Evolutionary conservation across 768 basidiomycete species (phyloP).

Genomic region (Lactarius indigo): DNA sequence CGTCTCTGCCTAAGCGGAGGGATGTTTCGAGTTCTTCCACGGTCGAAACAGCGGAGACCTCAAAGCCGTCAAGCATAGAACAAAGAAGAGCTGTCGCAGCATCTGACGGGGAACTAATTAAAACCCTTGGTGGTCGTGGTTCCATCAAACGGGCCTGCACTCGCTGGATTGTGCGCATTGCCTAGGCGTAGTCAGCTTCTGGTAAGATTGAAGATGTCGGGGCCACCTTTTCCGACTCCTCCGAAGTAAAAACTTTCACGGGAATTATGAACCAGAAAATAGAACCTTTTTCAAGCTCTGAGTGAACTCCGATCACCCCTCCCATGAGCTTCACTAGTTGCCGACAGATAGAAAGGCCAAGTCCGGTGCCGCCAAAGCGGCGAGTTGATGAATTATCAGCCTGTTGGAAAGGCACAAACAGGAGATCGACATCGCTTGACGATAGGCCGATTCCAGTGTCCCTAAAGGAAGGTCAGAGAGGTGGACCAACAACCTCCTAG

Average conservation of each 20-base stretch:
- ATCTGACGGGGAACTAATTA: constrained; percentile 57
- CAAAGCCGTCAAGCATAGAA: constrained; percentile 55
- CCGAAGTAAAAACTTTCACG: constrained; percentile 51
- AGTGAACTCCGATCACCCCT: constrained; percentile 67
- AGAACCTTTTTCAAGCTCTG: constrained; percentile 60
- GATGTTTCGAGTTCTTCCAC: constrained; percentile 45
- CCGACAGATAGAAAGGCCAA: constrained; percentile 71
- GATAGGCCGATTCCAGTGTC: constrained; percentile 74
- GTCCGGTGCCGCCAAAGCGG: constrained; percentile 72
- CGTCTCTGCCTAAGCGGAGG: constrained; percentile 35
- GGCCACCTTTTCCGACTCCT: constrained; percentile 54
- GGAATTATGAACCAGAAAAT: constrained; percentile 75
- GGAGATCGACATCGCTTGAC: constrained; percentile 57
- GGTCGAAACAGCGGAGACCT: constrained; percentile 42
- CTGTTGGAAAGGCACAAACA: constrained; percentile 76
- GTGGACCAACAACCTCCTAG: background rate
- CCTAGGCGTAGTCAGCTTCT: constrained; percentile 33
- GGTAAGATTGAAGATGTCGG: background rate
- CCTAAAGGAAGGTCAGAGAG: constrained; percentile 33
- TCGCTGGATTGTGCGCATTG: constrained; percentile 43
- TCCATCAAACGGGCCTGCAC: constrained; percentile 46
- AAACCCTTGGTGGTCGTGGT: constrained; percentile 45
- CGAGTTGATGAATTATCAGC: constrained; percentile 77
- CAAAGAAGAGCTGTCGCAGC: constrained; percentile 54
- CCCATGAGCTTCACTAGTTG: constrained; percentile 75